Base-by-base conservation (phyloP, 169 alveolate genomes). In the Fabrea salina region DNA sequence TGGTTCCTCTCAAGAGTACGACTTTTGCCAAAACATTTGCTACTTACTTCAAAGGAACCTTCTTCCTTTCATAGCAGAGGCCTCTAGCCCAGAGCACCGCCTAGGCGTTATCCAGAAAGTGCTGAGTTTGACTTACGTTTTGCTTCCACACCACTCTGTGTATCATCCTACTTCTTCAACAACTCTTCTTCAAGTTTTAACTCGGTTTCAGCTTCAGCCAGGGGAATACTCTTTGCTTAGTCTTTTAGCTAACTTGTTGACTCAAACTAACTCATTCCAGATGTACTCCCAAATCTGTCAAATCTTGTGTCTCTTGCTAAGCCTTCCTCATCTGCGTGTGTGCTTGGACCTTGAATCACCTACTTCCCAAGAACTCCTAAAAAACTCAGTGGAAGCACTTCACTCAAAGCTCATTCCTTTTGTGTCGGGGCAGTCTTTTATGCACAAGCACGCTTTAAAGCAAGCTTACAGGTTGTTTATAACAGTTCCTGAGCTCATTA, bases 281-380 rank as follows among this genome's bases (percentile, higher is more conserved):
- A n/a, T n/a, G n/a, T n/a, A n/a, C n/a, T n/a, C n/a, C n/a, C n/a
- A n/a, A n/a, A n/a, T n/a, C n/a, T n/a, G n/a, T n/a, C n/a, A n/a
- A n/a, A n/a, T n/a, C 16, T 3, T 68, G 27, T 19, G 19, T 16
- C 13, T 19, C n/a, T 8, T 68, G 13, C 7, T 44, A n/a, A 35
- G 44, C 8, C 19, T 43, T 39, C 44, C 7, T 11, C 25, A 40
- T 1, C 39, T 68, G 30, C 19, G n/a, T 16, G 11, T 68, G 7
- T 40, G 64, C 16, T 16, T 44, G 16, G 78, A 68, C 44, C 6
- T 68, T 8, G 41, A 39, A 0, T 68, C 78, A 25, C 78, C 78
- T 16, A 11, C 11, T n/a, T n/a, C 40, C 8, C 78, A 68, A 68
- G 7, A 43, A 13, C 11, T 7, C 8, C 19, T 68, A 16, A 16